phyloP scores from a whole-genome alignment of 2,329 filamentous ascomycete species.

The Fusarium euwallaceae region DNA sequence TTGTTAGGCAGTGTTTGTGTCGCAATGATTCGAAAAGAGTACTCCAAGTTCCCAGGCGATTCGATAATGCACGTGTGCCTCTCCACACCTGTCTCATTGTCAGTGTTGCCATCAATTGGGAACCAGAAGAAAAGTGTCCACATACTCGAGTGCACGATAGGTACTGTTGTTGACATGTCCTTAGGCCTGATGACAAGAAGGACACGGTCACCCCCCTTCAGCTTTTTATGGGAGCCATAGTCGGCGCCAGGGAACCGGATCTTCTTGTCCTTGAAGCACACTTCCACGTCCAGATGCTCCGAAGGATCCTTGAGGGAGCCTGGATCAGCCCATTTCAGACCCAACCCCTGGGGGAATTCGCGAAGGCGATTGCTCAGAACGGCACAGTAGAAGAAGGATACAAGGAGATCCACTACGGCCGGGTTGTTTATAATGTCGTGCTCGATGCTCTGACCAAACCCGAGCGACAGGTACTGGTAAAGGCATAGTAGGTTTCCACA shows the following conservation, averaged over 20 bases:
- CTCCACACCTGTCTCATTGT: constrained; percentile 25
- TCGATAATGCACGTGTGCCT: constrained; percentile 38
- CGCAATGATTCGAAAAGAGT: constrained; percentile 29
- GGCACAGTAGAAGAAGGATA: constrained; percentile 83
- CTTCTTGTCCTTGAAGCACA: constrained; percentile 23
- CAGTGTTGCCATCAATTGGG: constrained; percentile 1
- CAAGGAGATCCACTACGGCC: constrained; percentile 84
- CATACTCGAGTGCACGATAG: constrained; percentile 30
- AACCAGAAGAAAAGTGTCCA: not conserved
- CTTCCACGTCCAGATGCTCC: constrained; percentile 18
- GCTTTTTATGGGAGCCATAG: constrained; percentile 27
- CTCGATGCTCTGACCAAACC: constrained; percentile 87
- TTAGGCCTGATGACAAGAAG: constrained; percentile 23
- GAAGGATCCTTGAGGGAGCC: constrained; percentile 2
- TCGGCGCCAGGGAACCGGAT: constrained; percentile 31
- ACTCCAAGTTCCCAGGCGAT: constrained; percentile 4
- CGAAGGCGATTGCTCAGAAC: constrained; percentile 57
- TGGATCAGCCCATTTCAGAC: constrained; percentile 50
- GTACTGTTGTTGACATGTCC: not conserved
- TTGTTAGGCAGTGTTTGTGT: constrained; percentile 12
- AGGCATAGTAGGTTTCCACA: constrained; percentile 82
- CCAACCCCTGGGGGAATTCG: constrained; percentile 59
- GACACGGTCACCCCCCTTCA: constrained; percentile 35
- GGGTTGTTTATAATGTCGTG: constrained; percentile 85
- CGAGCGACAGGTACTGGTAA: constrained; percentile 89